These are phyloP conservation scores for Prunus kanzakura DNA, from an alignment of 306 rosid genomes.

Conservation along the genomic window DNA sequence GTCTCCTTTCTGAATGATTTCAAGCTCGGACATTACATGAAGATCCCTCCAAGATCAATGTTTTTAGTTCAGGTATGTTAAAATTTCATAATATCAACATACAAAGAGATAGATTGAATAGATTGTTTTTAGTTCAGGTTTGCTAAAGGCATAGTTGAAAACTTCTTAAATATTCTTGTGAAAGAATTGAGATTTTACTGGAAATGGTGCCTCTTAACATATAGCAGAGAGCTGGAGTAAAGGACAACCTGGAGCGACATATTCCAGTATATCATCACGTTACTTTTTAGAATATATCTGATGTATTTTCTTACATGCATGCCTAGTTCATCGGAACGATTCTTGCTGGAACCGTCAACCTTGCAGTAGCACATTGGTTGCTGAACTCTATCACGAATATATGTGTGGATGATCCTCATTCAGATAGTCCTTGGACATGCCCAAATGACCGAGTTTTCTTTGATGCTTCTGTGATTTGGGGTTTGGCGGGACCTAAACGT, in stretches of 20 bases:
- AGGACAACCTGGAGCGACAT: neutral
- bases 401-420: slow-evolving; percentile 53
- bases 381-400: slow-evolving; percentile 49
- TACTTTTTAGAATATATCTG: neutral
- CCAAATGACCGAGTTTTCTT: slow-evolving; percentile 72
- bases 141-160: neutral
- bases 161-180: neutral
- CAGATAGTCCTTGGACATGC: slow-evolving; percentile 80
- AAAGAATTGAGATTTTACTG: neutral
- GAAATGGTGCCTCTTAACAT: neutral
- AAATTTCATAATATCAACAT: neutral
- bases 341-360: slow-evolving; percentile 78
- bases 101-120: neutral
- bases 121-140: too few relatives aligned
- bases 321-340: slow-evolving; percentile 72
- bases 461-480: slow-evolving; percentile 90
- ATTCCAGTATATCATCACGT: neutral
- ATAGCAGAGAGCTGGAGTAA: neutral
- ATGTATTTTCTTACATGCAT: slow-evolving; percentile 11
- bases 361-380: slow-evolving; percentile 80
- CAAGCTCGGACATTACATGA: slow-evolving; percentile 90
- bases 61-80: slow-evolving; percentile 67
- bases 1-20: slow-evolving; percentile 83
- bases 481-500: slow-evolving; percentile 64
- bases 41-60: slow-evolving; percentile 90